These are phyloP conservation scores for Camellia granthamiana DNA, from an alignment of 148 eudicot species.

Conservation along the genomic window DNA sequence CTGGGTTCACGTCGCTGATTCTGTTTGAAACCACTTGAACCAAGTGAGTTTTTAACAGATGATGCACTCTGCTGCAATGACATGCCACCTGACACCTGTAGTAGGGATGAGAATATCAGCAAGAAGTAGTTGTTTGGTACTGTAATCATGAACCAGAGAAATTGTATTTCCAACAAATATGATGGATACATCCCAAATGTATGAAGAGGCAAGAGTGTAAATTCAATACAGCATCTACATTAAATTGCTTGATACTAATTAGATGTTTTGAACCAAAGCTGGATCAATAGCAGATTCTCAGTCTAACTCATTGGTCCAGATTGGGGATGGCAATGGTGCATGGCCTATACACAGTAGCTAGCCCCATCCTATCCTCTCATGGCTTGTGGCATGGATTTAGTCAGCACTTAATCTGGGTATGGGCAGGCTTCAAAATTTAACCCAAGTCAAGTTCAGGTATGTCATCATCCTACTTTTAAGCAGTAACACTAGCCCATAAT, in stretches of 20 bases:
- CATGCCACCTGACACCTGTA: conserved; percentile 43
- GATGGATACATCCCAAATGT: background rate
- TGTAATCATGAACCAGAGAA: background rate
- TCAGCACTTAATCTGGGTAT: too few species aligned
- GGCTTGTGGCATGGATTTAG: too few species aligned
- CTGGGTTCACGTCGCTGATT: conserved; percentile 74
- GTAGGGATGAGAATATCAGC: background rate
- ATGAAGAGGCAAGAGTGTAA: background rate
- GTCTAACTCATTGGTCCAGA: background rate
- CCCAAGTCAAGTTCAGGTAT: background rate
- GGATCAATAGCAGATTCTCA: background rate
- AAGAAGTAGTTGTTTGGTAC: conserved; percentile 3
- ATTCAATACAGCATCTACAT: too few species aligned
- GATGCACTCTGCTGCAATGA: conserved; percentile 37
- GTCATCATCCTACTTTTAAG: background rate
- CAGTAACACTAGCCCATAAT: background rate
- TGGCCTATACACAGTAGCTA: too few species aligned
- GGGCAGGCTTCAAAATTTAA: too few species aligned
- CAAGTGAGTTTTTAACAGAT: conserved; percentile 35
- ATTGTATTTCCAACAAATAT: background rate
- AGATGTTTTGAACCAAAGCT: background rate
- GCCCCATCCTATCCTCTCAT: too few species aligned
- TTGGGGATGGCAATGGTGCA: background rate
- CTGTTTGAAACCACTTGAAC: conserved; percentile 43
- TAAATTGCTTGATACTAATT: background rate